These are phyloP conservation scores for Fonsecaea pedrosoi DNA, from an alignment of 2,329 filamentous ascomycete genomes.

Conservation along the genomic window DNA sequence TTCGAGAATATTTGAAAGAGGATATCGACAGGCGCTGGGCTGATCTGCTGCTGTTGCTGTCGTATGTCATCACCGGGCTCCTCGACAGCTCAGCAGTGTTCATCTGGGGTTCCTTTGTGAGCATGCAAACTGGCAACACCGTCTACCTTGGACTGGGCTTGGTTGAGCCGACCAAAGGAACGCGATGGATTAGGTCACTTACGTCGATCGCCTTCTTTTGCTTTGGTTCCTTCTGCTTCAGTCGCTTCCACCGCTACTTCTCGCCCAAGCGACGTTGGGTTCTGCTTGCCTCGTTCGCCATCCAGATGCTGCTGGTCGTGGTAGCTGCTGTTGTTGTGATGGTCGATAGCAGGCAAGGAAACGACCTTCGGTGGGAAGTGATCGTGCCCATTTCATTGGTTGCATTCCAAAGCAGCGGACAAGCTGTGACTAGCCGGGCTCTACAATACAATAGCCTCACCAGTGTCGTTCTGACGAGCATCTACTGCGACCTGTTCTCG, in stretches of 20 bases:
- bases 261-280: constrained; percentile 70
- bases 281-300: constrained; percentile 63
- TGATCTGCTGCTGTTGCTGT: constrained; percentile 72
- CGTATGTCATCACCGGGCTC: constrained; percentile 78
- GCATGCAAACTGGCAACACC: constrained; percentile 87
- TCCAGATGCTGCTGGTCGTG: constrained; percentile 55
- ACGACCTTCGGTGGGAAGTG: constrained; percentile 63
- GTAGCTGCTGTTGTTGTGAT: constrained; percentile 46
- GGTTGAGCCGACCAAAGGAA: constrained; percentile 60
- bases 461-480: constrained; percentile 79
- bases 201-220: constrained; percentile 74
- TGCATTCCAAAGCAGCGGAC: constrained; percentile 78
- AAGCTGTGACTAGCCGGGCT: constrained; percentile 75
- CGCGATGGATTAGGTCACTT: constrained; percentile 74
- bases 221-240: constrained; percentile 74
- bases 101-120: constrained; percentile 80
- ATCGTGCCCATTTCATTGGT: constrained; percentile 72
- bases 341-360: constrained; percentile 51
- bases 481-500: constrained; percentile 81
- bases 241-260: constrained; percentile 69
- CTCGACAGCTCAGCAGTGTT: constrained; percentile 77
- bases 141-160: constrained; percentile 79
- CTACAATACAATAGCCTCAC: constrained; percentile 74
- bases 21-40: constrained; percentile 52
- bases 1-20: constrained; percentile 30